These are phyloP conservation scores for Hypocreales sp. DNA, from an alignment of 2,329 filamentous ascomycete species.

Conservation along the genomic window DNA sequence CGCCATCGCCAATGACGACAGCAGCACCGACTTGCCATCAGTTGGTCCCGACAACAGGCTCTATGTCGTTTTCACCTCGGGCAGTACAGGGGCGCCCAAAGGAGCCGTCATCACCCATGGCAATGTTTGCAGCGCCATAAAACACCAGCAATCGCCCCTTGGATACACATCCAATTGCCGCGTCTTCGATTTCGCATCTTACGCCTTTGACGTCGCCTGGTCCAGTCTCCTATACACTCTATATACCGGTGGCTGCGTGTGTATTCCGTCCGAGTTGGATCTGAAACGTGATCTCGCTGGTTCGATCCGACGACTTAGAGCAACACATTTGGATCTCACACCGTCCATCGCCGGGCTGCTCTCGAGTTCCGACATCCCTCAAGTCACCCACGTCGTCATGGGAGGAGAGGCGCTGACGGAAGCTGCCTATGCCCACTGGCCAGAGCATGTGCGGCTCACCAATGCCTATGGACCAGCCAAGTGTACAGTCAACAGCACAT, in stretches of 20 bases:
- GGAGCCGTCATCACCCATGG: constrained; percentile 7
- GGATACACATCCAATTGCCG: constrained; percentile 7
- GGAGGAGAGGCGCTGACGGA: constrained; percentile 2
- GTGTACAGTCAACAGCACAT: constrained; percentile 3
- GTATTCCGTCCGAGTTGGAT: constrained; percentile 23
- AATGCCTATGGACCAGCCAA: constrained; percentile 7
- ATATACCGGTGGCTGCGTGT: constrained; percentile 34
- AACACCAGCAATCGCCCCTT: constrained; percentile 3
- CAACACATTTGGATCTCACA: constrained; percentile 2
- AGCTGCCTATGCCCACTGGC: constrained; percentile 1
- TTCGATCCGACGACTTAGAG: background rate
- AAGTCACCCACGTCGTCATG: constrained; percentile 1
- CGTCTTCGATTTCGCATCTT: constrained; percentile 27
- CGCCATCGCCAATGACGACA: no score
- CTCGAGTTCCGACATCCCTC: background rate
- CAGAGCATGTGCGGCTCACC: constrained; percentile 7
- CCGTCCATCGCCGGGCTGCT: constrained; percentile 2
- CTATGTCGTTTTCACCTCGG: constrained; percentile 5
- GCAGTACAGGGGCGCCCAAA: constrained; percentile 7
- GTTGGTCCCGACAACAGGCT: no score
- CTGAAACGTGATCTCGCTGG: no score
- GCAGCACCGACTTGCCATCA: no score
- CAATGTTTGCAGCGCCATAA: no score
- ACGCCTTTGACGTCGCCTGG: constrained; percentile 34
- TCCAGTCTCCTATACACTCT: constrained; percentile 33